Base-by-base conservation (phyloP, 164 flowering plant species). In the Buxus sempervirens region DNA sequence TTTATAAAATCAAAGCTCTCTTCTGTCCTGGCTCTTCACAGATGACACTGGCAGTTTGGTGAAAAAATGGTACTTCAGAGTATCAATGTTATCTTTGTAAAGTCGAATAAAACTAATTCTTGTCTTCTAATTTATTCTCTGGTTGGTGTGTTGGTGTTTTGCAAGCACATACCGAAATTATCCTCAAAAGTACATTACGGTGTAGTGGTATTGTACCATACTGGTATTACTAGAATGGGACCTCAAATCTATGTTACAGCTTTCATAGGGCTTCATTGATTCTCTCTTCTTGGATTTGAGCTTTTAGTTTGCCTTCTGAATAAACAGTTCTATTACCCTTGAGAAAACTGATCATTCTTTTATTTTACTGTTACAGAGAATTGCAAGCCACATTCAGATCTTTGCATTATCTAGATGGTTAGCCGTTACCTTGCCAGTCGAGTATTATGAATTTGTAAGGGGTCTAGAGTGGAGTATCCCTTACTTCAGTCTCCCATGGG, bases 381-480 rank as follows among this genome's bases (percentile, higher is more conserved):
- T 75, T 58, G 87, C 85, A 32, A 80, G 89, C 77, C 88, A 95
- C 80, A 81, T 95, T 76, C 98, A 95, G 79, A 79, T 91, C 14
- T 95, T 90, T 79, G 96, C 98, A 55, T 73, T 91, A n/a, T 90
- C 96, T 25, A 81, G 88, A 82, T 91, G 96, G 96, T 77, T 95
- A 74, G 77, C 85, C 45, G 90, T 88, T 51, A 77, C 78, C 9
- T 60, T 86, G 70, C 98, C 98, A 5, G 78, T 90, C 32, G 94
- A 91, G 64, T 95, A 85, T 72, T 84, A 83, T 67, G 98, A 91
- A 72, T 83, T 91, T 76, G 82, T 78, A 0, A 82, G 86, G 81
- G 84, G 88, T 45, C 65, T 95, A 26, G 85, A 83, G 20, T 95
- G 98, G 98, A 89, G 89, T 72, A 83, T 95, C 56, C 98, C 98